Base-by-base conservation (phyloP, 1,139 yeast species). In the Candida labiduridarum region DNA sequence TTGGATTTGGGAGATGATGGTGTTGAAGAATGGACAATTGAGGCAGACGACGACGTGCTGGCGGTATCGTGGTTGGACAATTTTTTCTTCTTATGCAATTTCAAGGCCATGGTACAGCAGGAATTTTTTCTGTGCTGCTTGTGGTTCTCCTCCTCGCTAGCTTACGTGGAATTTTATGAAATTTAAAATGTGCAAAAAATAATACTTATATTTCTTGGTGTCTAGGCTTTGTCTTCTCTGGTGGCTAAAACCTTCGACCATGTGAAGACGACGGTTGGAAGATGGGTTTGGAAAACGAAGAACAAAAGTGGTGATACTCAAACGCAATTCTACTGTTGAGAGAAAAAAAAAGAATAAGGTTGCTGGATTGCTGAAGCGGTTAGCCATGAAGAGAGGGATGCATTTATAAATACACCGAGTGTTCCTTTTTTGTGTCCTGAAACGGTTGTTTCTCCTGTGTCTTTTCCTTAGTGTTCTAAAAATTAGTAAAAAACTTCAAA, bases 1-100 rank as follows among this genome's bases (percentile, higher is more conserved):
- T 35, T 43, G 8, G 46, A 29, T 16, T 44, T 44, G 9, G 30
- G 41, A 15, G 41, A 29, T 22, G 41, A 25, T 25, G 29, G 29
- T 25, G 29, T 4, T 2, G 29, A 25, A 25, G 29, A 18, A 35
- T 35, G 10, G 10, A 4, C 25, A 35, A 35, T 16, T 35, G 45
- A 43, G 10, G 22, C 11, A n/a, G 45, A 14, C 9, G 45, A 34
- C n/a, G 18, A 4, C 16, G 4, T 34, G 16, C 41, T 34, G 33
- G 22, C 30, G n/a, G 29, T 25, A 25, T 43, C 45, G 14, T 43
- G 41, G 10, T 33, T 33, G 4, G 31, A 9, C 15, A 14, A 25
- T 29, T 36, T 44, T 44, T 44, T 44, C 35, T 18, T 10, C 35
- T 18, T 10, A 15, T 27, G 35, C 16, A 36, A 14, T 29, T 44